Evolutionary conservation across 1,139 yeast genomes (phyloP).

Genomic region (Geotrichum restrictum): DNA sequence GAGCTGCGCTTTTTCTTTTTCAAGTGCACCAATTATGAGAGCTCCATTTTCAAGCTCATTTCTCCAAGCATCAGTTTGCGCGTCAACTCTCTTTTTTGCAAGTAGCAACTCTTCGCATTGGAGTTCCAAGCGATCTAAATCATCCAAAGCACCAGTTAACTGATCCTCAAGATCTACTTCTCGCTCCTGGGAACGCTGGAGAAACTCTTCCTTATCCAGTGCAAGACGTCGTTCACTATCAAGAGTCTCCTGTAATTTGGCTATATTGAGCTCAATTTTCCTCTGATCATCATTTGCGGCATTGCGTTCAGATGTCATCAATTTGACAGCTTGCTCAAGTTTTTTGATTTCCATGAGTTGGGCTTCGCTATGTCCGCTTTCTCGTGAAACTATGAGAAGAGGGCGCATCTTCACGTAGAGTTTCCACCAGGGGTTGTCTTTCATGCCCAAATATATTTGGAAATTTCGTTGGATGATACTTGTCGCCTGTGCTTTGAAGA

Average conservation of each 20-base stretch:
- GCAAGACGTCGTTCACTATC: conserved; percentile 43
- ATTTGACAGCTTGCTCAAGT: conserved; percentile 32
- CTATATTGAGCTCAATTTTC: conserved; percentile 40
- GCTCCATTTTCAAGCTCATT: conserved; percentile 39
- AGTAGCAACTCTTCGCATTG: conserved; percentile 40
- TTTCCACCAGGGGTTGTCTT: conserved; percentile 75
- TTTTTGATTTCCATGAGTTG: conserved; percentile 58
- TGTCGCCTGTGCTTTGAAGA: conserved; percentile 67
- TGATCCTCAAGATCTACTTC: conserved; percentile 44
- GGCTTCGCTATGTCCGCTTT: conserved; percentile 52
- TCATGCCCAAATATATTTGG: conserved; percentile 49
- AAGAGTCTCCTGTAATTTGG: conserved; percentile 38
- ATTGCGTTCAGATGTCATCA: conserved; percentile 30
- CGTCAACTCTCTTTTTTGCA: conserved; percentile 39
- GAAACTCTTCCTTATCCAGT: conserved; percentile 44
- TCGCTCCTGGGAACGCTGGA: conserved; percentile 41
- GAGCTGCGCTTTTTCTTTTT: conserved; percentile 36
- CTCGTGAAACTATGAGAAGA: conserved; percentile 60
- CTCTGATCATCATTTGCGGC: conserved; percentile 35
- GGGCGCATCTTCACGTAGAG: conserved; percentile 73
- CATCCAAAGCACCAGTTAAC: conserved; percentile 37
- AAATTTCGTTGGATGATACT: conserved; percentile 65
- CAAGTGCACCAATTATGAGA: conserved; percentile 33
- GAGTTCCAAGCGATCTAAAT: conserved; percentile 39
- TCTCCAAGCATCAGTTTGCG: conserved; percentile 35